Evolutionary conservation across 768 basidiomycete species (phyloP).

Genomic region (Suillus decipiens): DNA sequence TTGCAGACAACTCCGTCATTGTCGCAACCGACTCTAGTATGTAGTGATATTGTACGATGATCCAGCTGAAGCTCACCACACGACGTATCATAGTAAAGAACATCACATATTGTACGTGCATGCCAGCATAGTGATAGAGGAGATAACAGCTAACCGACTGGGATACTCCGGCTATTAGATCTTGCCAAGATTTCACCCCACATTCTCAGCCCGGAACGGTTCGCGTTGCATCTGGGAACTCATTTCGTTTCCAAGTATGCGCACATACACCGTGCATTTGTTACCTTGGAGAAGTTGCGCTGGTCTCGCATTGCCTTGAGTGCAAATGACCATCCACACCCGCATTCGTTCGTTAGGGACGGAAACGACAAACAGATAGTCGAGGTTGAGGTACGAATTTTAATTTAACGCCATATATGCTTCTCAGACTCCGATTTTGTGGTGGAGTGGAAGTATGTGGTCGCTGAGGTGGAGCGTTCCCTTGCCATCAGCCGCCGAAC

Average conservation of each 20-base stretch:
- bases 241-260: conserved; percentile 81
- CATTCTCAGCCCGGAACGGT: conserved; percentile 79
- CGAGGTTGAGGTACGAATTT: conserved; percentile 50
- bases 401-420: background rate
- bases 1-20: conserved; percentile 85
- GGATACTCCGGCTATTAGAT: conserved; percentile 41
- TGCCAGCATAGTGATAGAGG: background rate
- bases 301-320: conserved; percentile 78
- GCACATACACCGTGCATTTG: conserved; percentile 69
- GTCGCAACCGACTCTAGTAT: conserved; percentile 92
- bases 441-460: conserved; percentile 4
- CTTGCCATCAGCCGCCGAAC: conserved; percentile 9
- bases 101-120: conserved; percentile 56
- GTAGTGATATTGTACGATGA: conserved; percentile 24
- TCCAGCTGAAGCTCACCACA: background rate
- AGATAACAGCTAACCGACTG: background rate
- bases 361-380: conserved; percentile 86
- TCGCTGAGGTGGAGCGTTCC: conserved; percentile 10
- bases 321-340: conserved; percentile 49
- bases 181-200: conserved; percentile 90
- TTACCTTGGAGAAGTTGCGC: conserved; percentile 76
- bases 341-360: conserved; percentile 84
- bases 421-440: conserved; percentile 1
- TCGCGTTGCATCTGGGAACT: conserved; percentile 84
- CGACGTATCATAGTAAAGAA: conserved; percentile 56